Evolutionary conservation across 78 protist species (phyloP).

Genomic region (Tieghemostelium lacteum): DNA sequence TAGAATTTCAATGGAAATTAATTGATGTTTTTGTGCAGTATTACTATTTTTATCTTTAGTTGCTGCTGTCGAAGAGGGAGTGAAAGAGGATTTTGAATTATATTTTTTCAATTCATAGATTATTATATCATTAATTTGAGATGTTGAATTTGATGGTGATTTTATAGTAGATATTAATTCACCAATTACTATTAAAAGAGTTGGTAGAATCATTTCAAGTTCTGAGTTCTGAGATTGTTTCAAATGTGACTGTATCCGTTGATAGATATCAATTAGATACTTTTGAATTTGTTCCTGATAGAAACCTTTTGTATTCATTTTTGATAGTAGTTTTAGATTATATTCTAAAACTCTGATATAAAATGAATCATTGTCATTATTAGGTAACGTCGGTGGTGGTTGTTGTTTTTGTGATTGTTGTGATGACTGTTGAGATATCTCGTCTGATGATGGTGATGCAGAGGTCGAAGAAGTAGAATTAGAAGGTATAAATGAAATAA

Average conservation of each 20-base stretch:
- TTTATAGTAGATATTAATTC: not conserved
- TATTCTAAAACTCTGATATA: slow-evolving; percentile 21
- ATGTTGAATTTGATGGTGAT: not conserved
- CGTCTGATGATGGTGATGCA: not conserved
- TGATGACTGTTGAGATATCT: not conserved
- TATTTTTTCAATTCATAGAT: slow-evolving; percentile 6
- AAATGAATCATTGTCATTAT: slow-evolving; percentile 30
- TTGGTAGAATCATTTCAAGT: not conserved
- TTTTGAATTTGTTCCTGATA: not conserved
- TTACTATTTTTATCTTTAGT: too few relatives aligned
- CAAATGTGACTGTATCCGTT: not conserved
- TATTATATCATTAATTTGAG: slow-evolving; percentile 2
- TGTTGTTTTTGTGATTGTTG: not conserved
- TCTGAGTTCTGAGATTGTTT: not conserved
- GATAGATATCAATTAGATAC: slow-evolving; percentile 1
- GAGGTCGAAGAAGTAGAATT: not conserved
- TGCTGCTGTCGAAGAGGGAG: too few relatives aligned
- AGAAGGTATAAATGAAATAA: not conserved
- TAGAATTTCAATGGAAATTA: too few relatives aligned
- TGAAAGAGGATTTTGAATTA: too few relatives aligned
- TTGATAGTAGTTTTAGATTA: slow-evolving; percentile 16
- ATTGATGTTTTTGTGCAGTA: too few relatives aligned
- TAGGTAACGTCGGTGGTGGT: slow-evolving; percentile 27
- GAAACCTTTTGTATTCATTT: not conserved
- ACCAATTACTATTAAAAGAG: not conserved